Conservation (phyloP, 495 filamentous ascomycete genomes). For the Hypomontagnella submonticulosa region DNA sequence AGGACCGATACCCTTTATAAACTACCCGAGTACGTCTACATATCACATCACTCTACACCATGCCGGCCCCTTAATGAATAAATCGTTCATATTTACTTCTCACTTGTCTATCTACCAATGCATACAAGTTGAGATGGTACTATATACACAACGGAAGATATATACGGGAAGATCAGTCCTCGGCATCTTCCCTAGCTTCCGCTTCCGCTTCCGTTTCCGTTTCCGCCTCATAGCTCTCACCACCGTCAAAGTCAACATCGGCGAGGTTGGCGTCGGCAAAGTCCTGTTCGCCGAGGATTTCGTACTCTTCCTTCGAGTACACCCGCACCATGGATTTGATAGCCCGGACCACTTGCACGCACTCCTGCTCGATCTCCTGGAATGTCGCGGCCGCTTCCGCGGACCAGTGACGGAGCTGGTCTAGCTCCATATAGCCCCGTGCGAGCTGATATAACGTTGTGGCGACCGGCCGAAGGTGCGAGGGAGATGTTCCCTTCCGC, state of each 20-base stretch:
- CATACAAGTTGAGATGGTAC: constrained; percentile 10
- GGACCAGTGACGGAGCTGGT: constrained; percentile 50
- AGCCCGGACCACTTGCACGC: constrained; percentile 46
- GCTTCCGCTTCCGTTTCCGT: no score
- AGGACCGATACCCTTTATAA: no score
- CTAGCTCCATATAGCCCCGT: constrained; percentile 54
- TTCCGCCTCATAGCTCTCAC: neutral
- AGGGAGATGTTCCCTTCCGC: constrained; percentile 45
- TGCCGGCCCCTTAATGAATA: neutral
- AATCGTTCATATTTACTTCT: neutral
- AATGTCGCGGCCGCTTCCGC: constrained; percentile 38
- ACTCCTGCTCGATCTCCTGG: constrained; percentile 42
- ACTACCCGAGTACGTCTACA: no score
- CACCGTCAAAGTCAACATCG: constrained; percentile 20
- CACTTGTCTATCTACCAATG: neutral
- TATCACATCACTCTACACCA: no score
- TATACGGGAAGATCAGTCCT: neutral
- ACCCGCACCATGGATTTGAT: constrained; percentile 50
- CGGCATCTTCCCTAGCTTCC: neutral
- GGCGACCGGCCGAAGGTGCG: constrained; percentile 50
- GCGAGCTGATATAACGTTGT: constrained; percentile 55
- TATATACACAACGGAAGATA: constrained; percentile 18
- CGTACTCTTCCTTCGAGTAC: constrained; percentile 41
- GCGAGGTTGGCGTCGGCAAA: neutral
- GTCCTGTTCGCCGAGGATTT: constrained; percentile 40